These are phyloP conservation scores for Vachellia collinsii DNA, from an alignment of 306 rosid genomes.

Conservation along the genomic window DNA sequence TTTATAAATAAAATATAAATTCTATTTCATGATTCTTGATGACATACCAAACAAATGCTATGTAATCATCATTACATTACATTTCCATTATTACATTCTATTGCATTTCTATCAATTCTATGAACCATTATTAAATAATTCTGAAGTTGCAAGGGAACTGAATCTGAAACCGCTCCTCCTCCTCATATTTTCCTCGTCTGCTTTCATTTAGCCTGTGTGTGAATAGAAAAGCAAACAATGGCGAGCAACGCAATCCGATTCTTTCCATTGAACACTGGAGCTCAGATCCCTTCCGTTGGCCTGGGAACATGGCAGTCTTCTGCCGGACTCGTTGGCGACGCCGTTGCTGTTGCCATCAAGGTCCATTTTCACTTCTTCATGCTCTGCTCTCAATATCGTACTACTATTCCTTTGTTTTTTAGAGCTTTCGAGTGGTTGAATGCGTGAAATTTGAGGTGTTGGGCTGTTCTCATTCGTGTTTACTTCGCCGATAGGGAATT, in stretches of 20 bases:
- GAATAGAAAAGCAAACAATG: constrained; percentile 27
- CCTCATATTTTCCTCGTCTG: neutral
- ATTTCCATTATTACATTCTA: too few species aligned
- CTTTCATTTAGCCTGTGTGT: neutral
- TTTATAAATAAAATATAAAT: too few species aligned
- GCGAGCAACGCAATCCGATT: constrained; percentile 40
- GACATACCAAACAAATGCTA: too few species aligned
- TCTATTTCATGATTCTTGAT: too few species aligned
- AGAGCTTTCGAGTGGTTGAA: neutral
- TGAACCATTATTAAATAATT: too few species aligned
- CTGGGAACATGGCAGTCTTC: constrained; percentile 86
- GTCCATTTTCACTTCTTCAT: constrained; percentile 32
- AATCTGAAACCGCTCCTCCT: neutral
- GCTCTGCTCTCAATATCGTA: too few species aligned
- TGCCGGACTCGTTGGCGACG: constrained; percentile 71
- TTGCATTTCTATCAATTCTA: too few species aligned
- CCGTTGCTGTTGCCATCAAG: constrained; percentile 70
- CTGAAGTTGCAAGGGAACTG: too few species aligned
- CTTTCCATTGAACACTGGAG: constrained; percentile 75
- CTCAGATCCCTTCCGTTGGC: constrained; percentile 78
- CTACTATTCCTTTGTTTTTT: neutral
- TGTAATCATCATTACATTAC: too few species aligned
- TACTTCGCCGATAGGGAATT: neutral
- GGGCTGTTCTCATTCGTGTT: neutral
- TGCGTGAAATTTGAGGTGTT: neutral